Evolutionary conservation across 345 rosid genomes (phyloP), one percentile per base, ranked within the genome.

Genomic region (Hypericum androsaemum): DNA sequence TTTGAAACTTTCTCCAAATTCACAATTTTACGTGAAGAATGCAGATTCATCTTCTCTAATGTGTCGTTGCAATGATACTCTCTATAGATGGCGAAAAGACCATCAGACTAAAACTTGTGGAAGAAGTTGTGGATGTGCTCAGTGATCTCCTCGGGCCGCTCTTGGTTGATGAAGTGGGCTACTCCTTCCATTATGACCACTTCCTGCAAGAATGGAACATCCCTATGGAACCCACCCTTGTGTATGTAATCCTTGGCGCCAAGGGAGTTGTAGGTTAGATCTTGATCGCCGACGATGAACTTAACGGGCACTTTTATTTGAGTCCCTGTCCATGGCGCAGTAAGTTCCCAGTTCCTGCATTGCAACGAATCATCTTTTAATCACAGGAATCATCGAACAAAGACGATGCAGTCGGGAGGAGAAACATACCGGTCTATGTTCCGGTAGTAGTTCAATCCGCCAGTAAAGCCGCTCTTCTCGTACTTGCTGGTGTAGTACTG

Each of bases 391-490:
- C n/a, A n/a, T n/a, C n/a, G n/a, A n/a, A n/a, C 32, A 4, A 22
- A 22, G 32, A 22, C 32, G 4, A 22, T 22, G 32, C 32, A 22
- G 32, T 4, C 32, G 4, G 1, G 32, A 22, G 1, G 32, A 1
- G 32, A 22, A 22, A 22, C 32, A 22, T 22, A 22, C 32, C 32
- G 32, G 32, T 22, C 32, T 8, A 46, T 0, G 6, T 17, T 32
- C 11, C 95, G 81, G 35, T 89, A 89, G 70, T 83, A 85, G 78
- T 85, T 89, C 61, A 85, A 43, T 50, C 78, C 87, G 47, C 97
- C 97, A 8, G 87, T 76, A 72, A 88, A 88, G 54, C 97, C 97
- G 47, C 67, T 76, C 69, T 81, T 64, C 35, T 63, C 56, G 64
- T 72, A 85, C 65, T 81, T 85, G 16, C 65, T 60, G 32, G 76